Conservation (phyloP, 345 rosid species). For the Erysimum cheiranthoides region DNA sequence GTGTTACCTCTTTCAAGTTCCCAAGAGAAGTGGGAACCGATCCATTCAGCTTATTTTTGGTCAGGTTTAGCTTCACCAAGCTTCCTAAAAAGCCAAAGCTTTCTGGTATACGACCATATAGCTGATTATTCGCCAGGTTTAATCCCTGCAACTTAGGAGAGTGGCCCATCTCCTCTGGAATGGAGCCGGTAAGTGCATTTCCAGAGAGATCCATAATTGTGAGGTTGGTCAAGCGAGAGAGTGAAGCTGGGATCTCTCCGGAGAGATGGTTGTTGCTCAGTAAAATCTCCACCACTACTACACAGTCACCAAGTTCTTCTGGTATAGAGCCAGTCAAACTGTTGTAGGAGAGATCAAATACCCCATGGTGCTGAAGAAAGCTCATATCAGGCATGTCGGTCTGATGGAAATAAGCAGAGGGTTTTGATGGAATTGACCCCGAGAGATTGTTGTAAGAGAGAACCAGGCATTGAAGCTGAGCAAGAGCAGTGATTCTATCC, state of each 20-base stretch:
- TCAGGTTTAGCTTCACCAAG: conserved; percentile 83
- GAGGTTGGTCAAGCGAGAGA: conserved; percentile 67
- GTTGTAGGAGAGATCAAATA: conserved; percentile 73
- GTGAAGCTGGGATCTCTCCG: conserved; percentile 73
- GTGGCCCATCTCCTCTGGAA: conserved; percentile 65
- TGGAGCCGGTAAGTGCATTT: conserved; percentile 65
- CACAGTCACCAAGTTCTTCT: conserved; percentile 68
- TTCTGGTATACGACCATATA: conserved; percentile 71
- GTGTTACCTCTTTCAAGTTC: conserved; percentile 71
- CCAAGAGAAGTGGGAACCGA: conserved; percentile 69
- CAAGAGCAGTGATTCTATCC: conserved; percentile 55
- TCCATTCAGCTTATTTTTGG: conserved; percentile 64
- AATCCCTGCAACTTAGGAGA: conserved; percentile 80
- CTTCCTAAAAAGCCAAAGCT: conserved; percentile 63
- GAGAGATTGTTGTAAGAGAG: conserved; percentile 79
- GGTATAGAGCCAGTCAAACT: conserved; percentile 75
- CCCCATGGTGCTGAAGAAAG: conserved; percentile 90
- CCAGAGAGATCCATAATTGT: conserved; percentile 80
- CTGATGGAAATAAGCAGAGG: conserved; percentile 71
- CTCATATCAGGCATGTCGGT: conserved; percentile 68
- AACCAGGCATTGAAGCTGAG: conserved; percentile 80
- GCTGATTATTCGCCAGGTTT: conserved; percentile 73
- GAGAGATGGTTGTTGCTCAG: conserved; percentile 72
- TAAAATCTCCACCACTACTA: conserved; percentile 70
- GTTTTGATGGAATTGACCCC: conserved; percentile 68